Conservation (phyloP, 2,329 filamentous ascomycete genomes). For the Madurella mycetomatis region DNA sequence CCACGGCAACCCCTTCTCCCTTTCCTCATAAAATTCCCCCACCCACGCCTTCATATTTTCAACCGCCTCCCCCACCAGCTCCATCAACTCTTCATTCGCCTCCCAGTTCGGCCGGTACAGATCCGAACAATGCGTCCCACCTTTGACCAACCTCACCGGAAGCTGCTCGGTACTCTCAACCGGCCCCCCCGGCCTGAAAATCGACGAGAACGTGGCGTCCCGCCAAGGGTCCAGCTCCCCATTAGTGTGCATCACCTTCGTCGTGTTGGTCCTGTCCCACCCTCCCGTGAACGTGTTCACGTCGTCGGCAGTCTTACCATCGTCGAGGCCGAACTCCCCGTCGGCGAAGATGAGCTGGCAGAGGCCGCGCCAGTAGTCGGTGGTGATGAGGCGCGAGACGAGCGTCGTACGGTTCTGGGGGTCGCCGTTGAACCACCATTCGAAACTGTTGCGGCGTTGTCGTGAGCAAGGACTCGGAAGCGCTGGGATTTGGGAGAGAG, state of each 20-base stretch:
- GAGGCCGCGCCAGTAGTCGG: conserved; percentile 38
- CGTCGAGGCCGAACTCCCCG: conserved; percentile 30
- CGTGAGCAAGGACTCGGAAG: neutral
- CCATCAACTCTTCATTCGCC: conserved; percentile 46
- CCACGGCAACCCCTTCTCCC: conserved; percentile 15
- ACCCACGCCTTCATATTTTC: conserved; percentile 52
- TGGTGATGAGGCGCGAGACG: conserved; percentile 36
- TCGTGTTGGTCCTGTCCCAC: conserved; percentile 38
- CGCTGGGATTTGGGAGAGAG: neutral
- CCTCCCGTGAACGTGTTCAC: conserved; percentile 39
- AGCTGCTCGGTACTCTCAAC: conserved; percentile 31
- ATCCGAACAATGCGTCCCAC: conserved; percentile 39
- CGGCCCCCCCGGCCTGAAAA: conserved; percentile 37
- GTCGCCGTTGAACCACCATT: conserved; percentile 42
- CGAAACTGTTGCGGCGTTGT: conserved; percentile 28
- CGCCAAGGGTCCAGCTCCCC: conserved; percentile 40
- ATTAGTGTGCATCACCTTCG: conserved; percentile 38
- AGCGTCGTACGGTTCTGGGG: conserved; percentile 39
- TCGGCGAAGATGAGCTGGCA: conserved; percentile 42
- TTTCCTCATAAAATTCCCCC: conserved; percentile 42
- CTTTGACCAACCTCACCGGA: conserved; percentile 33
- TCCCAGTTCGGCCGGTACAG: conserved; percentile 42
- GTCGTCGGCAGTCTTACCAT: conserved; percentile 30
- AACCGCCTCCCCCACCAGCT: conserved; percentile 48
- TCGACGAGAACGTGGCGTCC: conserved; percentile 35